A percentile compares a stretch with the other conserved stretches of the same genome.
Evolutionary conservation across 2,329 filamentous ascomycete species (phyloP).

Genomic region (Aspergillus calidoustus): DNA sequence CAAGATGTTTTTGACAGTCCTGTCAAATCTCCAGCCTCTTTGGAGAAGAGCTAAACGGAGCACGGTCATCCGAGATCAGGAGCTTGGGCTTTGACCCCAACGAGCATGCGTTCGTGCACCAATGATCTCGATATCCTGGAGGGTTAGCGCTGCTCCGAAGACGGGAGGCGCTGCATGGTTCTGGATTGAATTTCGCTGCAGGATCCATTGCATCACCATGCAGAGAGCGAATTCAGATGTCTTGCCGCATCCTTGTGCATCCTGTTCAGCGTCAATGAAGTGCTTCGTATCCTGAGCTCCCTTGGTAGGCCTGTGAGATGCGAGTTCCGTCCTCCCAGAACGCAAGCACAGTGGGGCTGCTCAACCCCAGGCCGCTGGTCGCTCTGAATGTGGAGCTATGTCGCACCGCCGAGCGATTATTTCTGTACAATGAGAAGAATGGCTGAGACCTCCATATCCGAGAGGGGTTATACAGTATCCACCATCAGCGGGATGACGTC

Average conservation of each 20-base stretch:
- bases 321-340: background rate
- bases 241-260: background rate
- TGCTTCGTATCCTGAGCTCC: background rate
- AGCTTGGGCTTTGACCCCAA: background rate
- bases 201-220: background rate
- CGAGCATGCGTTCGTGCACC: background rate
- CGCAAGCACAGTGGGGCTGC: background rate
- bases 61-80: slow-evolving; percentile 5
- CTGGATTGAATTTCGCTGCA: background rate
- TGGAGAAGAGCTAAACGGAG: background rate
- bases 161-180: background rate
- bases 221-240: background rate
- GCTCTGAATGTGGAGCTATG: background rate
- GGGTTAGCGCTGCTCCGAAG: background rate
- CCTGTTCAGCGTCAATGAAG: background rate
- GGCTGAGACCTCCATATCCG: background rate
- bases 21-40: background rate
- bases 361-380: background rate
- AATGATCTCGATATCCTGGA: background rate
- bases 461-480: slow-evolving; percentile 1
- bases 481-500: slow-evolving; percentile 12
- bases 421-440: slow-evolving; percentile 6
- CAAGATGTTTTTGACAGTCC: background rate
- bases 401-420: background rate
- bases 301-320: background rate